phyloP scores from a whole-genome alignment of 202 grass and related monocot species.

The Brachypodium distachyon region DNA sequence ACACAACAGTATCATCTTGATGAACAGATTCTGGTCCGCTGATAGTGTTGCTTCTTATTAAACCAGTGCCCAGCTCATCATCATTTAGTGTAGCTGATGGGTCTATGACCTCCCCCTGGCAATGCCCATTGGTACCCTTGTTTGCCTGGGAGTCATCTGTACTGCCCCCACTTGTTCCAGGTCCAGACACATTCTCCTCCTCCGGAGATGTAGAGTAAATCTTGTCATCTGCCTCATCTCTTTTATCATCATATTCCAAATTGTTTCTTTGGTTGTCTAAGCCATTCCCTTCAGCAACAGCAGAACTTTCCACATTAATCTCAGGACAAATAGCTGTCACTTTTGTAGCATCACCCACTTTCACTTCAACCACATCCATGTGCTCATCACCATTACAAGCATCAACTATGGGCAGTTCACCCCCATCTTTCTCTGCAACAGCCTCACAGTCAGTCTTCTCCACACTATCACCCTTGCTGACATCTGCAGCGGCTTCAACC shows the following conservation, averaged over 20 bases:
- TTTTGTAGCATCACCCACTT: not conserved
- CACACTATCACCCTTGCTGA: not conserved
- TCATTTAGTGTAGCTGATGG: conserved; percentile 16
- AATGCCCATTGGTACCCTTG: not conserved
- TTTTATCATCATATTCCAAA: not conserved
- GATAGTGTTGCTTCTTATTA: conserved; percentile 6
- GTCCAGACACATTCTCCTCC: conserved; percentile 2
- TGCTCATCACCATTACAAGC: conserved; percentile 8
- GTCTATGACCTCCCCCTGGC: conserved; percentile 35
- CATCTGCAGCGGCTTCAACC: not conserved
- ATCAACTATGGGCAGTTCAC: not conserved
- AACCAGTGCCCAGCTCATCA: not conserved
- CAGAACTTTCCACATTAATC: not conserved
- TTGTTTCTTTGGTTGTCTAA: conserved; percentile 6
- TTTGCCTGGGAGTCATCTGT: conserved; percentile 18
- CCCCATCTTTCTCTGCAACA: not conserved
- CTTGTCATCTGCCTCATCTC: conserved; percentile 7
- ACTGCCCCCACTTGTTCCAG: not conserved
- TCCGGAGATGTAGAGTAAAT: not conserved
- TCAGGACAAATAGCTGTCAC: conserved; percentile 9
- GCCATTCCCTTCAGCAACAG: conserved; percentile 1
- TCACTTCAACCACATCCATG: not conserved
- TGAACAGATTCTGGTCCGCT: conserved; percentile 10
- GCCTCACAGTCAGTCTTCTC: conserved; percentile 1
- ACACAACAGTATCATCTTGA: conserved; percentile 11